These are phyloP conservation scores for Raffaelea deltoideospora DNA, from an alignment of 2,329 filamentous ascomycete genomes.

Conservation along the genomic window DNA sequence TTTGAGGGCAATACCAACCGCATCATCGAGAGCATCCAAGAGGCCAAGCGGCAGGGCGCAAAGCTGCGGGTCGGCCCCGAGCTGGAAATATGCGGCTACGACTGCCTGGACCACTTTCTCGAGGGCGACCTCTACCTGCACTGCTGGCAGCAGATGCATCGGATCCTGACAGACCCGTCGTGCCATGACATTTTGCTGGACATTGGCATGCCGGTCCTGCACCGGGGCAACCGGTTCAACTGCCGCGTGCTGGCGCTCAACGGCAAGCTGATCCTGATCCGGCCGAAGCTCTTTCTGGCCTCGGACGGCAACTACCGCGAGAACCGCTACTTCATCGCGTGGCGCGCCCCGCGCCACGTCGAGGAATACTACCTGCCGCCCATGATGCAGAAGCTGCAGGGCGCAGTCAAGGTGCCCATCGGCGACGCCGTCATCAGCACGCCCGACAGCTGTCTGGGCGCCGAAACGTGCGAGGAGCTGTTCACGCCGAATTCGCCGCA, in stretches of 20 bases:
- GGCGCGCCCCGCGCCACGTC: conserved; percentile 39
- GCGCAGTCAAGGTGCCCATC: conserved; percentile 36
- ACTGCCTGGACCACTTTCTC: conserved; percentile 51
- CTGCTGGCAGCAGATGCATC: conserved; percentile 45
- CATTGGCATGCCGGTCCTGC: conserved; percentile 45
- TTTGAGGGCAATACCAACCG: conserved; percentile 44
- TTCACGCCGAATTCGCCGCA: conserved; percentile 27
- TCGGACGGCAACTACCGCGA: conserved; percentile 44
- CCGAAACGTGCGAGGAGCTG: conserved; percentile 14
- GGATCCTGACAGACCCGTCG: conserved; percentile 43
- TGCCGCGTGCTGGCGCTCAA: conserved; percentile 50
- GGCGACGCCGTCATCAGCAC: conserved; percentile 50
- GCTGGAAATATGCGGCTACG: conserved; percentile 44
- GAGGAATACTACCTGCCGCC: conserved; percentile 52
- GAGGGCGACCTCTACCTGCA: conserved; percentile 42
- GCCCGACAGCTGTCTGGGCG: conserved; percentile 45
- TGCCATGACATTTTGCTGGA: conserved; percentile 53
- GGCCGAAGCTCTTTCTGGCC: conserved; percentile 45
- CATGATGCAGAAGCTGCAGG: conserved; percentile 38
- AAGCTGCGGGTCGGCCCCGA: conserved; percentile 46
- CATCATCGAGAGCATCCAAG: conserved; percentile 42
- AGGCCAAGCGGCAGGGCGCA: conserved; percentile 48
- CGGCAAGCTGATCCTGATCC: conserved; percentile 53
- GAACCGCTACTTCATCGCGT: conserved; percentile 46
- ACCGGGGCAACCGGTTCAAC: conserved; percentile 49